Conservation (phyloP, 768 basidiomycete species). For the Tylopilus sp. region DNA sequence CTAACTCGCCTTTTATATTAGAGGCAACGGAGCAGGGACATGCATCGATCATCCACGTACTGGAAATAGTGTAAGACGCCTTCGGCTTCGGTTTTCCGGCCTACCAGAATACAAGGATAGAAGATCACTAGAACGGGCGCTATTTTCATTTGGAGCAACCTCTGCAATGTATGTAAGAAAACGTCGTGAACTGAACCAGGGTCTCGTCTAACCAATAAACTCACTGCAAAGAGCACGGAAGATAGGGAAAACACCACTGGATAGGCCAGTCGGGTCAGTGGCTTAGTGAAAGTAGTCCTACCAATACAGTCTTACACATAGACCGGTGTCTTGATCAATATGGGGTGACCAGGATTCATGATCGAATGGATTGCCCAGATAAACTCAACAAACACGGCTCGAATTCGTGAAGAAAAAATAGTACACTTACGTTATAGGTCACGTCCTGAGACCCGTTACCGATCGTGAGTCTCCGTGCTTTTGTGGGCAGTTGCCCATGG, state of each 20-base stretch:
- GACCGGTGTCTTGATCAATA: slow-evolving; percentile 80
- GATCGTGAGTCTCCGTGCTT: slow-evolving; percentile 74
- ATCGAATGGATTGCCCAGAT: slow-evolving; percentile 65
- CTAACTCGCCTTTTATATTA: not conserved
- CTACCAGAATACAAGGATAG: slow-evolving; percentile 74
- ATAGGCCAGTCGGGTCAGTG: slow-evolving; percentile 4
- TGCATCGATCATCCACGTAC: slow-evolving; percentile 40
- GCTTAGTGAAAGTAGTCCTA: slow-evolving; percentile 12
- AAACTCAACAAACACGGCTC: slow-evolving; percentile 9
- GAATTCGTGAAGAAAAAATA: not conserved
- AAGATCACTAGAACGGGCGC: slow-evolving; percentile 59
- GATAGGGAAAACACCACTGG: slow-evolving; percentile 65
- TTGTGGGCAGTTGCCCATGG: slow-evolving; percentile 59
- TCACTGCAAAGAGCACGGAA: slow-evolving; percentile 57
- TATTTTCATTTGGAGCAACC: slow-evolving; percentile 72
- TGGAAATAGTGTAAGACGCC: slow-evolving; percentile 76
- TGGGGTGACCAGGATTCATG: slow-evolving; percentile 73
- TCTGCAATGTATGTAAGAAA: slow-evolving; percentile 43
- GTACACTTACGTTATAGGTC: slow-evolving; percentile 66
- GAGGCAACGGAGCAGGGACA: slow-evolving; percentile 7
- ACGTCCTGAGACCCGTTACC: slow-evolving; percentile 89
- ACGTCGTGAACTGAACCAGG: not conserved
- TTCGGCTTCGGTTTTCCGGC: slow-evolving; percentile 66
- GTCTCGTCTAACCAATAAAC: slow-evolving; percentile 47
- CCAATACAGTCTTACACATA: slow-evolving; percentile 52